Evolutionary conservation across 1,284 basidiomycete genomes (phyloP).

Genomic region (Trametes versicolor): DNA sequence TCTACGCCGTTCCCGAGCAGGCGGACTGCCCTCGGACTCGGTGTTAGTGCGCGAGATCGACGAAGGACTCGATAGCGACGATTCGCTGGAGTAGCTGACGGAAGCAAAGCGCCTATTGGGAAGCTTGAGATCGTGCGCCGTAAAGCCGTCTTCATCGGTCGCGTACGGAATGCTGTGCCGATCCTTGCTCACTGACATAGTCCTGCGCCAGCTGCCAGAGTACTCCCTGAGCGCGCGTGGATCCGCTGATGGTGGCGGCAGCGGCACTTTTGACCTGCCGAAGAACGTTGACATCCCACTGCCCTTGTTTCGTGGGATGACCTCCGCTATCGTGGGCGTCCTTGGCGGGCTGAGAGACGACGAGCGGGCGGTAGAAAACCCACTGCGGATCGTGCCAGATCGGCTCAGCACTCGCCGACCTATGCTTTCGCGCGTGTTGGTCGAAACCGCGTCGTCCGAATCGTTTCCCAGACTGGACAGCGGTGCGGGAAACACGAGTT

Average conservation of each 20-base stretch:
- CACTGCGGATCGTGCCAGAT: conserved; percentile 29
- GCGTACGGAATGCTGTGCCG: conserved; percentile 17
- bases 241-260: conserved; percentile 60
- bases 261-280: conserved; percentile 43
- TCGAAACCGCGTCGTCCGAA: conserved; percentile 20
- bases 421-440: conserved; percentile 11
- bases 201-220: conserved; percentile 61
- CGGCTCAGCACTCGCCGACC: conserved; percentile 23
- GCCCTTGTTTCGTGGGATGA: conserved; percentile 26
- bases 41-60: conserved; percentile 49
- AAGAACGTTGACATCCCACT: conserved; percentile 48
- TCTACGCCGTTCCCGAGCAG: conserved; percentile 31
- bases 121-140: conserved; percentile 44
- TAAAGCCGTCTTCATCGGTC: conserved; percentile 51
- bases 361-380: conserved; percentile 17
- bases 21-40: conserved; percentile 30
- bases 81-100: conserved; percentile 53
- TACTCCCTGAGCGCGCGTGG: conserved; percentile 63
- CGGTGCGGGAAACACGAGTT: conserved; percentile 75
- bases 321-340: conserved; percentile 24
- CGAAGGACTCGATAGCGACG: conserved; percentile 49
- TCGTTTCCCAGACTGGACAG: conserved; percentile 51
- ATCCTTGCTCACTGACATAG: conserved; percentile 11
- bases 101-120: conserved; percentile 52
- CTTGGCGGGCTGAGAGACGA: conserved; percentile 26